phyloP scores from a whole-genome alignment of 495 filamentous ascomycete genomes.

The Aspergillus sclerotioniger region DNA sequence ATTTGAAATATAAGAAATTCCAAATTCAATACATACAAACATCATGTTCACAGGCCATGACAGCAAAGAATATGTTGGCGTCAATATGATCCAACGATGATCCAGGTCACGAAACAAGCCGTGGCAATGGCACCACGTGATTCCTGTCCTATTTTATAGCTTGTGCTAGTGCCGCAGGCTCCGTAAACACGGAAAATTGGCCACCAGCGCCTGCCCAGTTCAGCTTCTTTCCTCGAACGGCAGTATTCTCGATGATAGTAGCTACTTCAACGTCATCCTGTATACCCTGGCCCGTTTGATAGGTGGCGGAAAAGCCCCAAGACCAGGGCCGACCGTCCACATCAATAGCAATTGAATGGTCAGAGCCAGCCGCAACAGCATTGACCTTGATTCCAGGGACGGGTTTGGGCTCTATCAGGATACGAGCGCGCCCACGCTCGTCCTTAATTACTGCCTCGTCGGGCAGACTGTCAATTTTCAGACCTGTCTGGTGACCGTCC shows the following conservation, averaged over 20 bases:
- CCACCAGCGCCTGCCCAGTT: constrained; percentile 61
- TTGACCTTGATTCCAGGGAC: constrained; percentile 47
- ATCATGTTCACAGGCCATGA: too few species aligned
- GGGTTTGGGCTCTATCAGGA: constrained; percentile 52
- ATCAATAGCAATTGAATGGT: constrained; percentile 60
- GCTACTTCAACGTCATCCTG: constrained; percentile 58
- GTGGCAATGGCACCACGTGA: too few species aligned
- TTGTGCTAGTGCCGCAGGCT: constrained; percentile 21
- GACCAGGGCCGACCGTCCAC: constrained; percentile 55
- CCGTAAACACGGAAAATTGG: constrained; percentile 55
- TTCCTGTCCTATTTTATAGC: not conserved
- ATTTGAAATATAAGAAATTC: too few species aligned
- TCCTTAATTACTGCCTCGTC: constrained; percentile 50
- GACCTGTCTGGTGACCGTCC: constrained; percentile 57
- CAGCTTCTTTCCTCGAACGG: constrained; percentile 52
- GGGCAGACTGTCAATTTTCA: constrained; percentile 50
- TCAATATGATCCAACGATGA: too few species aligned
- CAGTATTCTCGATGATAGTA: constrained; percentile 58
- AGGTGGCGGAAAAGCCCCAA: constrained; percentile 63
- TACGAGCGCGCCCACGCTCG: constrained; percentile 48
- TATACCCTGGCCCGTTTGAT: constrained; percentile 60
- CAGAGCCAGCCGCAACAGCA: constrained; percentile 49
- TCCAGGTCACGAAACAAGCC: too few species aligned
- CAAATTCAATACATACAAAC: too few species aligned
- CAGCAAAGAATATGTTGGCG: too few species aligned